Percentiles rank a stretch among this genome's conserved stretches.
phyloP scores from a whole-genome alignment of 2,329 filamentous ascomycete genomes.

The Huntiella savannae region DNA sequence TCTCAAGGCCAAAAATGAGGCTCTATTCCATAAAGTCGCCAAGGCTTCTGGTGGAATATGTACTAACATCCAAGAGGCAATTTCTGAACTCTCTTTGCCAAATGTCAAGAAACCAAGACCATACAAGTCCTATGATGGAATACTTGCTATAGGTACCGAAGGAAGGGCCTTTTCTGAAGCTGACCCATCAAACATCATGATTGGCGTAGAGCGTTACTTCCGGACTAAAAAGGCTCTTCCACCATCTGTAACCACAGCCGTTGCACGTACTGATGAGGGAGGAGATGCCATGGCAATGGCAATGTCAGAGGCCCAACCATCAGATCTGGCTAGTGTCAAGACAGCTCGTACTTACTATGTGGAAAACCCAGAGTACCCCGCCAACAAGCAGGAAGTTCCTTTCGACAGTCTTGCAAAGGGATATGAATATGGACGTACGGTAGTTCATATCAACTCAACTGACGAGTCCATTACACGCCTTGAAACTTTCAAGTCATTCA shows the following conservation, averaged over 20 bases:
- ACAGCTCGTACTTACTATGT: constrained; percentile 66
- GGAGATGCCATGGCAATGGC: constrained; percentile 25
- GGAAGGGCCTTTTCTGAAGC: constrained; percentile 15
- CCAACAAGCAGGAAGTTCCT: constrained; percentile 64
- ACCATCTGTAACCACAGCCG: constrained; percentile 60
- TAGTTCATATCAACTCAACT: constrained; percentile 70
- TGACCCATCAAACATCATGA: constrained; percentile 43
- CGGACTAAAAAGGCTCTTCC: constrained; percentile 61
- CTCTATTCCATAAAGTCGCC: constrained; percentile 45
- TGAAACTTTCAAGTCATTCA: constrained; percentile 54
- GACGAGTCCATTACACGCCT: constrained; percentile 81
- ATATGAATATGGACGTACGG: constrained; percentile 82
- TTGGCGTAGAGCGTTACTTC: constrained; percentile 81
- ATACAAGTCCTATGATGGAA: constrained; percentile 60
- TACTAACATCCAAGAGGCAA: constrained; percentile 72
- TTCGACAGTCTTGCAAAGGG: constrained; percentile 77
- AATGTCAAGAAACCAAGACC: constrained; percentile 57
- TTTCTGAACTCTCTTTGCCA: constrained; percentile 61
- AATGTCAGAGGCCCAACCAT: constrained; percentile 14
- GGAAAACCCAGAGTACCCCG: constrained; percentile 51
- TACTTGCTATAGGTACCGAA: constrained; percentile 61
- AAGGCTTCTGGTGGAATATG: constrained; percentile 49
- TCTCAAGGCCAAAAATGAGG: constrained; percentile 43
- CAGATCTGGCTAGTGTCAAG: constrained; percentile 48
- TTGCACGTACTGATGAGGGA: constrained; percentile 29